Evolutionary conservation across 202 grass and related monocot genomes (phyloP), one percentile per base, ranked within the genome.

Genomic region (Elaeis oleifera): DNA sequence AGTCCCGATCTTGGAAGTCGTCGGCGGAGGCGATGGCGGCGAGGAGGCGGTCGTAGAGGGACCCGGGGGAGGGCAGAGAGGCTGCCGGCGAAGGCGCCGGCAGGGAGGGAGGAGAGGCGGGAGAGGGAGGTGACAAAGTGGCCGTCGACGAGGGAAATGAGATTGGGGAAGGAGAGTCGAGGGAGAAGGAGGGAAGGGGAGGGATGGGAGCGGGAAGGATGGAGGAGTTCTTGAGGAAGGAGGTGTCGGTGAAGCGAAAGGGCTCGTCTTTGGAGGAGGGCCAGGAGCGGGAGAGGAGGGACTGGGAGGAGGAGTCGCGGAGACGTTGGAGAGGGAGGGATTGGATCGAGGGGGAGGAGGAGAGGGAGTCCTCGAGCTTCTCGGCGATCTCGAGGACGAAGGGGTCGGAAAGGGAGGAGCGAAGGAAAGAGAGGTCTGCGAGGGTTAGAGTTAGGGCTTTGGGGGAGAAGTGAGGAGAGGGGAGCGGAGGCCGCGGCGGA

Each of bases 161-260:
- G 71, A 18, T 76, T 77, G 15, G 71, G 17, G 70, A 79, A 31
- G 73, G 64, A 15, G 84, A 70, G 39, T 72, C 70, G 58, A 71
- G 27, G 1, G 76, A 73, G 20, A 65, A 28, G 31, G 54, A 24
- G 25, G 65, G 52, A 49, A 74, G 48, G 65, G 14, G 4, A 25
- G 51, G 60, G 53, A 49, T 50, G 16, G 60, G 50, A 31, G 77
- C 53, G 3, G 92, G 84, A 53, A 86, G 54, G 14, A 92, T 83
- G 52, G 82, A 79, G 77, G 78, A 78, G 23, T 79, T 81, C 53
- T 79, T 85, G 74, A 97, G 84, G 77, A 89, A 89, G 36, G 88
- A 91, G 72, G 89, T 73, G 61, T 97, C 85, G 17, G 84, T 97
- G 79, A 97, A 97, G 57, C 92, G 88, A 76, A 89, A 97, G 58